Evolutionary conservation across 2,329 filamentous ascomycete genomes (phyloP).

Genomic region (Helotiales sp.): DNA sequence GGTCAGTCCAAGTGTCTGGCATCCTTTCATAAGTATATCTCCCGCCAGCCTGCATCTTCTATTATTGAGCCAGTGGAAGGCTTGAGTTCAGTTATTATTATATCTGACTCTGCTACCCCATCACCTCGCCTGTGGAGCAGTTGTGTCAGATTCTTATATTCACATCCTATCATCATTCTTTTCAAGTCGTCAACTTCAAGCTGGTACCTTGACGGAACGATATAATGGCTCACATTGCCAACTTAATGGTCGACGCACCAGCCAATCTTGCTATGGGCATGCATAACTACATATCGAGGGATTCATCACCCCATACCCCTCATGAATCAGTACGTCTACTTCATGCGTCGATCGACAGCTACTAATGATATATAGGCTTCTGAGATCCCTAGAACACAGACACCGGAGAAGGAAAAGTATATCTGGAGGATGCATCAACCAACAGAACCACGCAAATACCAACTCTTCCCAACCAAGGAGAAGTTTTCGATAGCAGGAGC

Average conservation of each 20-base stretch:
- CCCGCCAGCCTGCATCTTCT: conserved; percentile 13
- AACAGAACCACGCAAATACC: conserved; percentile 54
- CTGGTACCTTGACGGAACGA: conserved; percentile 20
- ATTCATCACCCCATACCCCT: conserved; percentile 44
- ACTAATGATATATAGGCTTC: conserved; percentile 24
- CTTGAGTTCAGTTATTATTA: conserved; percentile 19
- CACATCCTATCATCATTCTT: conserved; percentile 11
- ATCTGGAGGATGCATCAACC: conserved; percentile 60
- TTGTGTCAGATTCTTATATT: conserved; percentile 8
- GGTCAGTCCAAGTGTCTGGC: conserved; percentile 23
- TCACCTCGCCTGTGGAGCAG: conserved; percentile 10
- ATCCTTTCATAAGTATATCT: conserved; percentile 24
- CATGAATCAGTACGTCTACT: conserved; percentile 34
- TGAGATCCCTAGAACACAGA: conserved; percentile 14
- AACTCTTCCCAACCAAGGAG: conserved; percentile 54
- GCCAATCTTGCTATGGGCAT: conserved; percentile 38
- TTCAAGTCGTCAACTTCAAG: conserved; percentile 20
- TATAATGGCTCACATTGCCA: conserved; percentile 62
- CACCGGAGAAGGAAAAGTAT: conserved; percentile 47
- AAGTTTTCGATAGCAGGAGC: conserved; percentile 37
- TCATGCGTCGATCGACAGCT: not conserved
- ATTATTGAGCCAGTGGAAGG: conserved; percentile 16
- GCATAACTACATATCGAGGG: conserved; percentile 52
- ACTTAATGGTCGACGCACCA: conserved; percentile 50
- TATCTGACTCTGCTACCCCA: conserved; percentile 18